Conservation (phyloP, 2,329 filamentous ascomycete genomes). For the Colletotrichum echinochloae region DNA sequence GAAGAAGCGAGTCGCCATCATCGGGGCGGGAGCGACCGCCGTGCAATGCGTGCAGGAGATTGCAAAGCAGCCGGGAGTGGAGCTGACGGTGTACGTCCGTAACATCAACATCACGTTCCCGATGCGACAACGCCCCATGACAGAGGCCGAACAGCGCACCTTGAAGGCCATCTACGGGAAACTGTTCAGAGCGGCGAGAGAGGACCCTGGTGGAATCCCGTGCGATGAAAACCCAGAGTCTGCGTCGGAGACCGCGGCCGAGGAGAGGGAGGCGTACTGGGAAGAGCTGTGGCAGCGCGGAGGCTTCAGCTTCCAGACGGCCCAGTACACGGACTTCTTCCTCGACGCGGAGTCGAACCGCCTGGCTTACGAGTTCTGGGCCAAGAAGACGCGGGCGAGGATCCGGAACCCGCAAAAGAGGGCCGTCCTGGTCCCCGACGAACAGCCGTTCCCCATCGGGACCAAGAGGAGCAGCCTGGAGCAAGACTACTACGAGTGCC, state of each 20-base stretch:
- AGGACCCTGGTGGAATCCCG: conserved; percentile 61
- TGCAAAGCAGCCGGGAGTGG: conserved; percentile 49
- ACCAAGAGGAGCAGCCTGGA: conserved; percentile 61
- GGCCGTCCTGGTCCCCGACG: conserved; percentile 59
- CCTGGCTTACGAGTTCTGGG: conserved; percentile 62
- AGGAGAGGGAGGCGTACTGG: conserved; percentile 58
- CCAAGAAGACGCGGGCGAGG: conserved; percentile 55
- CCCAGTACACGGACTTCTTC: conserved; percentile 59
- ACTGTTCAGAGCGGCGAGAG: conserved; percentile 58
- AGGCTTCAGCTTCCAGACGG: conserved; percentile 60
- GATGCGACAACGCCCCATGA: conserved; percentile 63
- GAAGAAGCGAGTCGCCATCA: conserved; percentile 47
- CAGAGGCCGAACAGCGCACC: conserved; percentile 58
- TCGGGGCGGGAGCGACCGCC: conserved; percentile 49
- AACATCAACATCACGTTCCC: conserved; percentile 70
- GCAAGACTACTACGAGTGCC: conserved; percentile 61
- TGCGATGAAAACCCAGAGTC: conserved; percentile 60
- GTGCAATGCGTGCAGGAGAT: conserved; percentile 48
- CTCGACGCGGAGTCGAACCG: conserved; percentile 57
- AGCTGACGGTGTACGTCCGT: conserved; percentile 64
- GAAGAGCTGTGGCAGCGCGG: conserved; percentile 59
- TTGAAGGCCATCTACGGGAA: conserved; percentile 50
- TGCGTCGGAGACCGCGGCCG: conserved; percentile 53
- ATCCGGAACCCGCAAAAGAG: conserved; percentile 58
- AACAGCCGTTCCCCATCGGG: conserved; percentile 59